phyloP scores from a whole-genome alignment of 2,329 filamentous ascomycete genomes.

The Aspergillus bombycis region DNA sequence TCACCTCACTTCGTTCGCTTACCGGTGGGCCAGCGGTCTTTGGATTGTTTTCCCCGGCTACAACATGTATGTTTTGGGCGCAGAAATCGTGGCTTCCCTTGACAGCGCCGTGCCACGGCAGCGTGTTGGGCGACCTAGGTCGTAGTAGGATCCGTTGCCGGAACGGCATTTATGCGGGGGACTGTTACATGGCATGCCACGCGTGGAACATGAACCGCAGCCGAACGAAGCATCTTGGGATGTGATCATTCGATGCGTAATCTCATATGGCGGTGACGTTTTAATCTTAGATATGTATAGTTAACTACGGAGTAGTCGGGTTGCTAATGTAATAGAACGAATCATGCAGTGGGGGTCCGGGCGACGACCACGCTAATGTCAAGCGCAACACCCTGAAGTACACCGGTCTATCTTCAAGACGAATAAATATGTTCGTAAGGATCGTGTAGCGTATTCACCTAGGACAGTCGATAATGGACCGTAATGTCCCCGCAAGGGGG shows the following conservation, averaged over 20 bases:
- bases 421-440: neutral
- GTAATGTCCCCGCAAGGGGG: neutral
- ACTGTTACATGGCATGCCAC: neutral
- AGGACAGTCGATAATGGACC: neutral
- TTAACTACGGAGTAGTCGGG: too few relatives aligned
- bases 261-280: neutral
- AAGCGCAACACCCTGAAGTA: neutral
- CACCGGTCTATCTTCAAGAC: neutral
- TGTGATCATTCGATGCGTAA: neutral
- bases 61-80: slow-evolving; percentile 62
- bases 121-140: slow-evolving; percentile 32
- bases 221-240: neutral
- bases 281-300: neutral
- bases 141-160: slow-evolving; percentile 22
- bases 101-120: slow-evolving; percentile 38
- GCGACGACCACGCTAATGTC: neutral
- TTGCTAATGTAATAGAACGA: neutral
- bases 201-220: neutral
- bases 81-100: slow-evolving; percentile 64
- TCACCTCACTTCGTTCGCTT: slow-evolving; percentile 13
- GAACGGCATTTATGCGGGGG: neutral
- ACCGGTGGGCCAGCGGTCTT: slow-evolving; percentile 52
- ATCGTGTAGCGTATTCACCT: neutral
- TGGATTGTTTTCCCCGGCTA: slow-evolving; percentile 68
- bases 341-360: neutral